Evolutionary conservation across 1,284 basidiomycete genomes (phyloP), one percentile per base, ranked within the genome.

Genomic region (Volvariella volvacea): DNA sequence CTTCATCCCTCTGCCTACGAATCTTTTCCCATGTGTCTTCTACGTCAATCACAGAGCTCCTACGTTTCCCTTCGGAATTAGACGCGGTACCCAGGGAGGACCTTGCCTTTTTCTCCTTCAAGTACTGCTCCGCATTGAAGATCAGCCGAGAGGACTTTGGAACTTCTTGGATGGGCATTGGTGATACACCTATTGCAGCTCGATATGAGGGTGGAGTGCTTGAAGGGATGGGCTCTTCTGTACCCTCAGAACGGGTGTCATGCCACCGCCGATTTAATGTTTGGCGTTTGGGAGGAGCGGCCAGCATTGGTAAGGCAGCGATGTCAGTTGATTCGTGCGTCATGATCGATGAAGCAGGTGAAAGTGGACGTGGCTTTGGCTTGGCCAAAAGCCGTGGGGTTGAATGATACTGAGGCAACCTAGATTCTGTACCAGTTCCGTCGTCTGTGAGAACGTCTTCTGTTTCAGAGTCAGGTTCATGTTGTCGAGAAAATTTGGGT

Each of bases 21-120:
- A 88, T 80, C 49, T 81, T 83, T 50, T 78, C 78, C 83, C 86
- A 90, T 0, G 83, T 80, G 47, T 86, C 83, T 46, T 83, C 76
- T 53, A 82, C 76, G 52, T 84, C 78, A 17, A 78, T 61, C 17
- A 69, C 65, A 16, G 34, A n/a, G 15, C 34, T 36, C 19, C 68
- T 74, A 3, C 66, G 66, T 47, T 64, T 70, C 33, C 68, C 66
- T 49, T 74, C 67, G 41, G 63, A 60, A 6, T 12, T 12, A 28
- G 12, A 12, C 25, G 25, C 6, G 36, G 48, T 37, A 42, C 43
- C 46, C 40, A 52, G 43, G 41, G 57, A 48, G 22, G 21, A 22
- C 45, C 41, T 48, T 3, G 43, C 21, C 19, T 17, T 21, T 12
- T 28, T 28, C 25, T 28, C 12, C 12, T 28, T 28, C 25, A 28